These are phyloP conservation scores for Russula abietina DNA, from an alignment of 768 basidiomycete genomes.

Conservation along the genomic window DNA sequence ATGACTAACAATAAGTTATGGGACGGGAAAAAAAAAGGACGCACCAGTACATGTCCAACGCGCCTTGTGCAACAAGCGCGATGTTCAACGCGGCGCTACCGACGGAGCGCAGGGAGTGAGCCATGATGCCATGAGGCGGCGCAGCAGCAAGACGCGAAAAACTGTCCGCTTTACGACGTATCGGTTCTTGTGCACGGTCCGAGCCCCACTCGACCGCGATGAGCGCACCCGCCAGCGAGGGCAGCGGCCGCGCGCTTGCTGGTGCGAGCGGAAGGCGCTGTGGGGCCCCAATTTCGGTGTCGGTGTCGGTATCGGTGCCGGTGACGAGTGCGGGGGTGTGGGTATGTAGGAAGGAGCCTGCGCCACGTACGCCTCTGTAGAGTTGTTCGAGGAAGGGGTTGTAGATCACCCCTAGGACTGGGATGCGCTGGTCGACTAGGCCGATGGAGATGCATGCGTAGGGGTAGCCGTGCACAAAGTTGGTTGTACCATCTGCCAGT, in stretches of 20 bases:
- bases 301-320: neutral
- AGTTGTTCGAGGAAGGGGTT: slow-evolving; percentile 10
- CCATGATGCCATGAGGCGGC: slow-evolving; percentile 64
- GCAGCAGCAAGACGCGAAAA: slow-evolving; percentile 75
- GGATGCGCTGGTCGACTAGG: slow-evolving; percentile 71
- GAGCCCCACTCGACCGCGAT: slow-evolving; percentile 89
- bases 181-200: slow-evolving; percentile 51
- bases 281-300: slow-evolving; percentile 25
- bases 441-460: slow-evolving; percentile 89
- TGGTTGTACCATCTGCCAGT: slow-evolving; percentile 72
- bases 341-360: slow-evolving; percentile 62
- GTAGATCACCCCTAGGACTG: slow-evolving; percentile 38
- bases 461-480: slow-evolving; percentile 82
- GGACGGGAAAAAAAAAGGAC: no score
- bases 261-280: slow-evolving; percentile 59
- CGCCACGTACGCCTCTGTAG: slow-evolving; percentile 41
- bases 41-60: slow-evolving; percentile 82
- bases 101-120: slow-evolving; percentile 73
- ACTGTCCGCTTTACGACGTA: slow-evolving; percentile 55
- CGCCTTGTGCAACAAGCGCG: slow-evolving; percentile 81
- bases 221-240: slow-evolving; percentile 63
- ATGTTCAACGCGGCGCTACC: slow-evolving; percentile 84
- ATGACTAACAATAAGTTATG: no score
- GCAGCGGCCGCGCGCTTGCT: slow-evolving; percentile 44
- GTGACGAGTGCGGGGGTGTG: slow-evolving; percentile 29